A percentile compares a stretch with the other conserved stretches of the same genome.
phyloP scores from a whole-genome alignment of 2,329 filamentous ascomycete genomes.

The Rhynchosporium graminicola region DNA sequence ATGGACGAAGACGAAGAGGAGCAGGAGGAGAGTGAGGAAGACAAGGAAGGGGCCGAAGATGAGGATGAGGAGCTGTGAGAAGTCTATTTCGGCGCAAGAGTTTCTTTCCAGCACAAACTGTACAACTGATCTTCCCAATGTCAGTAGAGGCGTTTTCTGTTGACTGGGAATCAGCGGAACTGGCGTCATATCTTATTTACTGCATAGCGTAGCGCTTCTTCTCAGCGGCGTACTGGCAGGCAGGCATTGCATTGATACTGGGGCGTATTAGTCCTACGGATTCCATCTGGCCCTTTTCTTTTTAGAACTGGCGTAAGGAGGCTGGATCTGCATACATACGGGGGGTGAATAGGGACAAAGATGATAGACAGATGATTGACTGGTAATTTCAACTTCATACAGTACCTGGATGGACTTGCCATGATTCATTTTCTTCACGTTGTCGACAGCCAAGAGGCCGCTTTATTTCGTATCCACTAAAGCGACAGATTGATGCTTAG shows the following conservation, averaged over 20 bases:
- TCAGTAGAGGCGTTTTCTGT: slow-evolving; percentile 6
- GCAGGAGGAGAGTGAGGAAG: slow-evolving; percentile 44
- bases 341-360: slow-evolving; percentile 7
- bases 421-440: not conserved
- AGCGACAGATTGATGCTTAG: too few relatives aligned
- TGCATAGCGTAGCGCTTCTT: slow-evolving; percentile 35
- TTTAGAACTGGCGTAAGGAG: slow-evolving; percentile 21
- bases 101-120: slow-evolving; percentile 9
- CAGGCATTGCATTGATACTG: slow-evolving; percentile 18
- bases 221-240: slow-evolving; percentile 30
- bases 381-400: slow-evolving; percentile 11
- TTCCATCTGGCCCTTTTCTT: slow-evolving; percentile 3
- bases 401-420: not conserved
- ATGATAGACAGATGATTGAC: not conserved
- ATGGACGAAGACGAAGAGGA: slow-evolving; percentile 59
- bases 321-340: slow-evolving; percentile 17
- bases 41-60: slow-evolving; percentile 25
- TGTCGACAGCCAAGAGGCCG: too few relatives aligned
- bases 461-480: too few relatives aligned
- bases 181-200: slow-evolving; percentile 26
- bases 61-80: slow-evolving; percentile 17
- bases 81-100: not conserved
- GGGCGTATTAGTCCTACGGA: slow-evolving; percentile 19
- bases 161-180: not conserved
- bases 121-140: slow-evolving; percentile 1